phyloP scores from a whole-genome alignment of 73 alveolate species.

The Paramecium bursaria region DNA sequence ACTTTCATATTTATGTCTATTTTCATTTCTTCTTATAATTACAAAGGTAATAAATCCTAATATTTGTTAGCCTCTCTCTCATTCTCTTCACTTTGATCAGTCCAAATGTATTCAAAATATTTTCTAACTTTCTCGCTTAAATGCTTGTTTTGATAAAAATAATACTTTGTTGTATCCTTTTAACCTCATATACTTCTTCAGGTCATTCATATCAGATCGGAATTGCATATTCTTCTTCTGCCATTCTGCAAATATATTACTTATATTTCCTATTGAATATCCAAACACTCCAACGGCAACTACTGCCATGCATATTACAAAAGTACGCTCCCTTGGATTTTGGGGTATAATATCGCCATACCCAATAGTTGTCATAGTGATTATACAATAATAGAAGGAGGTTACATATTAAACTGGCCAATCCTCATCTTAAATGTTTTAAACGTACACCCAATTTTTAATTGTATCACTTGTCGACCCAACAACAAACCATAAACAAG shows the following conservation, averaged over 20 bases:
- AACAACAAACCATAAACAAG: constrained; percentile 44
- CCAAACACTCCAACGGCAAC: constrained; percentile 52
- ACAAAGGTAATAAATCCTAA: constrained; percentile 6
- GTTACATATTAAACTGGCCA: constrained; percentile 12
- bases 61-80: constrained; percentile 27
- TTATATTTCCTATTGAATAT: constrained; percentile 57
- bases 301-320: constrained; percentile 10
- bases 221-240: background rate
- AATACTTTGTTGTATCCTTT: constrained; percentile 16
- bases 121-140: constrained; percentile 37
- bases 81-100: constrained; percentile 47
- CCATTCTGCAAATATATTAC: constrained; percentile 46
- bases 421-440: constrained; percentile 25
- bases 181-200: constrained; percentile 20
- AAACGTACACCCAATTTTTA: background rate
- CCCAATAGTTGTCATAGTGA: constrained; percentile 56
- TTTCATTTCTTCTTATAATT: constrained; percentile 49
- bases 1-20: constrained; percentile 27
- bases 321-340: constrained; percentile 27
- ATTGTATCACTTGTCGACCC: constrained; percentile 49
- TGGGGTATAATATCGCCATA: constrained; percentile 47
- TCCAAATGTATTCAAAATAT: constrained; percentile 45
- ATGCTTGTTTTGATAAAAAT: too few species aligned
- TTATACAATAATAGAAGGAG: constrained; percentile 34
- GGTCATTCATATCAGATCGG: constrained; percentile 44